Evolutionary conservation across 495 filamentous ascomycete genomes (phyloP), one percentile per base, ranked within the genome.

Genomic region (Annulohypoxylon moriforme): DNA sequence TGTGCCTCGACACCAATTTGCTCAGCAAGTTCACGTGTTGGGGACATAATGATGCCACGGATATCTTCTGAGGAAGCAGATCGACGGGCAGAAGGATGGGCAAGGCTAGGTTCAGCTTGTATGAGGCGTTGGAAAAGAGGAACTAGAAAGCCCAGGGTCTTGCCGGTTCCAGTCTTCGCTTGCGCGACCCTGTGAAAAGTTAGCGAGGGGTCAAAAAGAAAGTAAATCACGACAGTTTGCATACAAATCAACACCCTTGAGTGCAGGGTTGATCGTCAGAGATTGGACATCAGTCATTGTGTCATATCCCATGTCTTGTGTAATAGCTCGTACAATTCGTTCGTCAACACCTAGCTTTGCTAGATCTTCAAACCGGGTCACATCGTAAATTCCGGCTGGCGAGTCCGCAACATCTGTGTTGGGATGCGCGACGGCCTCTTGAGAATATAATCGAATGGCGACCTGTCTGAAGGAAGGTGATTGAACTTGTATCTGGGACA

Each of bases 251-350:
- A 78, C 81, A 16, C 96, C 96, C 64, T 88, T 84, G 44, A 99
- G 81, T 59, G 88, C 92, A 52, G 92, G 82, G 49, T 89, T 88
- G 74, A 99, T 93, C 2, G 96, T 97, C 78, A 89, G 78, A 33
- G 87, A 84, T 74, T 99, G 96, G n/a, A 99, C 94, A 8, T 94
- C 88, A 3, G 96, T 98, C 95, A 99, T 97, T 40, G 85, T 90
- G 22, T 91, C 85, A 71, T 97, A 86, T 2, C 84, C 80, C 92
- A 98, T 96, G 18, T 87, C 85, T 22, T 86, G 67, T 0, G 89
- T 92, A 72, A 98, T 88, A 46, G 90, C 89, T 6, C 84, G 67
- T 62, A 97, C 85, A 50, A 98, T 79, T 34, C 80, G 82, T 4
- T 77, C 68, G 72, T 94, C 80, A 33, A 98, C 88, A 13, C 87